phyloP scores from a whole-genome alignment of 192 early-diverging fungal genomes.

The Geranomyces michiganensis region DNA sequence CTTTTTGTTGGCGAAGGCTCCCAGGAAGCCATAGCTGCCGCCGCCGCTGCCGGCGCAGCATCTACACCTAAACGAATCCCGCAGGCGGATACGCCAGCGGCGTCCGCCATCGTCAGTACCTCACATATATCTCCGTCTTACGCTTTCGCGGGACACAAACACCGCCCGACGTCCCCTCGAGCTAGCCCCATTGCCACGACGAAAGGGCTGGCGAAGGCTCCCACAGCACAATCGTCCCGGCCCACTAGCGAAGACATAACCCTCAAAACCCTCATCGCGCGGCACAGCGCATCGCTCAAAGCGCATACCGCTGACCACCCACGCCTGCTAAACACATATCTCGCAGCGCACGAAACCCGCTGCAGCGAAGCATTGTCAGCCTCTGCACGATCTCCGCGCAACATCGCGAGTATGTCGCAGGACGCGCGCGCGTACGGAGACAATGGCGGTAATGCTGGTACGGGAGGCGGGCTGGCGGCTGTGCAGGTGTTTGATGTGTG shows the following conservation, averaged over 20 bases:
- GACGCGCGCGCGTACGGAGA: background rate
- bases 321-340: background rate
- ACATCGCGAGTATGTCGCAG: background rate
- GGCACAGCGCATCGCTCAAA: background rate
- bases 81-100: background rate
- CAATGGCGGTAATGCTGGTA: background rate
- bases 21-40: background rate
- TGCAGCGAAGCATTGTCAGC: too few relatives aligned
- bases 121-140: too few relatives aligned
- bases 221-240: background rate
- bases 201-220: background rate
- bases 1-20: background rate
- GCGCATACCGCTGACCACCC: background rate
- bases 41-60: too few relatives aligned
- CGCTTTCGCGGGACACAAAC: too few relatives aligned
- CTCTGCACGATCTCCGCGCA: background rate
- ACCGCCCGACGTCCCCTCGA: background rate
- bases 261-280: background rate
- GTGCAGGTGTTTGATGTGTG: constrained; percentile 6
- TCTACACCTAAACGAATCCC: background rate
- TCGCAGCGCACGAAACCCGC: background rate
- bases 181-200: background rate
- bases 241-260: background rate
- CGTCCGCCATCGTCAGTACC: too few relatives aligned
- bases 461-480: background rate